phyloP scores from a whole-genome alignment of 2,329 filamentous ascomycete genomes.

The Arthrobotrys musiformis region DNA sequence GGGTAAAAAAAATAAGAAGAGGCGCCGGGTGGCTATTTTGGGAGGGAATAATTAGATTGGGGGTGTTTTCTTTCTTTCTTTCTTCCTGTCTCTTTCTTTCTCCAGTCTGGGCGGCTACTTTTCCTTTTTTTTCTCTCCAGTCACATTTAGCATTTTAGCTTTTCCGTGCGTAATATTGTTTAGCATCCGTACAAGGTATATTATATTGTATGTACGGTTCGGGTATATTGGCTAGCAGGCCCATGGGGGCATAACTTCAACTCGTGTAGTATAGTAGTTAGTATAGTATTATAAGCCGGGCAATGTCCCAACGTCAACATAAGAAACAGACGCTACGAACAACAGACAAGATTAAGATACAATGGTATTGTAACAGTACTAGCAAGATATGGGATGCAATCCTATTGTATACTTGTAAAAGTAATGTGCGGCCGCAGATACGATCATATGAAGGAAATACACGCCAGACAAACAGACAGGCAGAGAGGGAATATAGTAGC shows the following conservation, averaged over 20 bases:
- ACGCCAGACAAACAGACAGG: neutral
- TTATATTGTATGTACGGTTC: neutral
- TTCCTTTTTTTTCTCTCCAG: neutral
- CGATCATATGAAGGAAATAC: neutral
- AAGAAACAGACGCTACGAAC: no score
- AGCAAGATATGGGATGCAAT: no score
- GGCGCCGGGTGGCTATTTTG: conserved; percentile 1
- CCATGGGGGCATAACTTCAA: neutral
- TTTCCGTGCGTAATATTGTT: no score
- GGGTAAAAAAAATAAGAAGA: neutral
- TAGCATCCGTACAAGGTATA: no score
- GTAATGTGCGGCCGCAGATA: neutral
- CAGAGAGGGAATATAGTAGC: neutral
- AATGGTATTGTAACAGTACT: neutral
- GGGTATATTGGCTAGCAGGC: neutral
- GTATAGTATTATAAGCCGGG: no score
- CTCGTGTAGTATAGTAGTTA: no score
- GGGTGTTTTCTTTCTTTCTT: neutral
- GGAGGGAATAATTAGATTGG: neutral
- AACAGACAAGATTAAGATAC: neutral
- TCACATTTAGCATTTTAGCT: neutral
- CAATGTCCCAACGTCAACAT: no score
- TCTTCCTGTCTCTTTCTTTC: neutral
- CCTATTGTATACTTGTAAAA: no score
- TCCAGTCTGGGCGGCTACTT: conserved; percentile 7